These are phyloP conservation scores for Neopestalotiopsis sp. DNA, from an alignment of 2,329 filamentous ascomycete species.

Conservation along the genomic window DNA sequence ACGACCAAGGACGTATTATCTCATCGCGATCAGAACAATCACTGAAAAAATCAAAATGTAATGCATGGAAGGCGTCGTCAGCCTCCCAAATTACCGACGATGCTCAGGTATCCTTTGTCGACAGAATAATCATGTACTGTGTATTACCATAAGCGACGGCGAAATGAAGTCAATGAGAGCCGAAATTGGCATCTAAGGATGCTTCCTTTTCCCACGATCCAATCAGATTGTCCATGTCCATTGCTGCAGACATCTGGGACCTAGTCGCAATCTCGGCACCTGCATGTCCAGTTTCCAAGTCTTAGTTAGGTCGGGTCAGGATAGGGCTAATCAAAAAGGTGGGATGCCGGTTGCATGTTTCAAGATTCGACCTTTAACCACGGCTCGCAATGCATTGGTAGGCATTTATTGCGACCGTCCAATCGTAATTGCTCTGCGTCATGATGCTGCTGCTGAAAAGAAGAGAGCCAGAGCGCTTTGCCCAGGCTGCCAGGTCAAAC, in stretches of 20 bases:
- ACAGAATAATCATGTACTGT: too few species aligned
- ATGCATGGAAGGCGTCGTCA: background rate
- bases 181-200: slow-evolving; percentile 7
- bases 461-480: too few species aligned
- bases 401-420: background rate
- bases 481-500: too few species aligned
- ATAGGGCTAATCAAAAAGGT: background rate
- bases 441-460: background rate
- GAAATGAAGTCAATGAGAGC: slow-evolving; percentile 12
- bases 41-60: background rate
- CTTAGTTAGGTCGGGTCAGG: background rate
- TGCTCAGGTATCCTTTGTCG: background rate
- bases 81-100: background rate
- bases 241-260: background rate
- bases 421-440: background rate
- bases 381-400: slow-evolving; percentile 8
- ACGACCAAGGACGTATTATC: too few species aligned
- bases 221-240: slow-evolving; percentile 1
- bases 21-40: too few species aligned
- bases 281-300: background rate
- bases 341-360: slow-evolving; percentile 7
- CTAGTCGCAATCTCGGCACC: slow-evolving; percentile 14
- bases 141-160: background rate
- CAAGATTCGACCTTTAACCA: slow-evolving; percentile 2
- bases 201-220: slow-evolving; percentile 4